Base-by-base conservation (phyloP, 2,329 filamentous ascomycete species). In the Aureobasidium sp. region DNA sequence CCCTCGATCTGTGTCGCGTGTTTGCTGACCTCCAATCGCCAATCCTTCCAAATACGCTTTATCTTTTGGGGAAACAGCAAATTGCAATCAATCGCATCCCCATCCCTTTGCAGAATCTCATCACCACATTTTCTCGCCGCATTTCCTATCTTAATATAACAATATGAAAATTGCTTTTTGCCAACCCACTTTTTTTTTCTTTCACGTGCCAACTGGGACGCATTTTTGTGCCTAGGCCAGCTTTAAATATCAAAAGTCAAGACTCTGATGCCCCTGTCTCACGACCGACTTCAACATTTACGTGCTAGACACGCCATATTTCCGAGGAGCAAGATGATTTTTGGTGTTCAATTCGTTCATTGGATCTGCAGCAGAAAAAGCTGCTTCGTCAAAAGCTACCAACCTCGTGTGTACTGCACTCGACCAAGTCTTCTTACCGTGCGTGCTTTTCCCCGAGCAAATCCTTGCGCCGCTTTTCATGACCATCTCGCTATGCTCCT, bases 401-500 rank as follows among this genome's bases (percentile, higher is more conserved):
- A 29, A 44, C 15, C 39, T 58, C 55, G 39, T 48, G 42, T 58
- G 37, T 31, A 42, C 42, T 44, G 55, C 27, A 44, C 25, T 58
- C 55, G 17, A 37, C n/a, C 41, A 48, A 58, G 55, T 58, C 53
- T 39, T 59, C 25, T 42, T 60, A 31, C 55, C 25, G 39, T 11
- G 44, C 25, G 39, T 11, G 44, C 57, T 34, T 51, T 60, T 60
- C 6, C 42, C 36, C 20, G 37, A 58, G 57, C 57, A 22, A 60
- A 49, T 41, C 25, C 45, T 25, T 60, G 36, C 57, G 57, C 57
- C 55, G 31, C 42, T 58, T 58, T 51, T 42, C 45, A 60, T 60
- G 34, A 47, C 34, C 44, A 20, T 48, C 55, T 45, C 45, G 57
- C 57, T 60, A 60, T 60, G 57, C 57, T 60, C 36, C 55, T 48